A percentile compares a stretch with the other conserved stretches of the same genome.
These are phyloP conservation scores for Coemansia sp. DNA, from an alignment of 192 early-diverging fungal species.

Conservation along the genomic window DNA sequence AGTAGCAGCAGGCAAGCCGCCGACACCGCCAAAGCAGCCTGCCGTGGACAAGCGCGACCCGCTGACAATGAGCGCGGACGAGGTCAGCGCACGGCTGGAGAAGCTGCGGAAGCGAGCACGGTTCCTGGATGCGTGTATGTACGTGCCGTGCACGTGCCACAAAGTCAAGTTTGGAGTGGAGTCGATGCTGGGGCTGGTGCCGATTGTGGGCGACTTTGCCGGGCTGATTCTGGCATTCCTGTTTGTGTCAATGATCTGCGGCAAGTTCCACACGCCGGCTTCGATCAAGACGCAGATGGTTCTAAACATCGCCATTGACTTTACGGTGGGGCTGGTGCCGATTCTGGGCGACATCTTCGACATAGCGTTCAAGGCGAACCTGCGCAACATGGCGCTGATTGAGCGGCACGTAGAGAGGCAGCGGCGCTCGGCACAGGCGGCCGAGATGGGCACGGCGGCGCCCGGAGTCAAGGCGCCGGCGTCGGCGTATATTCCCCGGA, in stretches of 20 bases:
- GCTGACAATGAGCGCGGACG: conserved; percentile 8
- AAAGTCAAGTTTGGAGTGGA: conserved; percentile 41
- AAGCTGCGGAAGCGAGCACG: conserved; percentile 16
- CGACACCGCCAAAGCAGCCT: background rate
- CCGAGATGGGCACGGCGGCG: conserved; percentile 12
- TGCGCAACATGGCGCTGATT: conserved; percentile 40
- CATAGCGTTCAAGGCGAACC: conserved; percentile 45
- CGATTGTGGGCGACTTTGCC: conserved; percentile 45
- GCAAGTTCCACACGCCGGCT: conserved; percentile 24
- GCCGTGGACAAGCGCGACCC: conserved; percentile 28
- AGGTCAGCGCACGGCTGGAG: conserved; percentile 24
- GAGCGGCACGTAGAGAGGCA: conserved; percentile 21
- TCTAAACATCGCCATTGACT: conserved; percentile 44
- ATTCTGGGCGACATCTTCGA: conserved; percentile 49
- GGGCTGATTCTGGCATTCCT: conserved; percentile 26
- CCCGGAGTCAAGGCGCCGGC: conserved; percentile 1
- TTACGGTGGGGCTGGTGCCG: conserved; percentile 40
- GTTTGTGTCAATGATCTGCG: conserved; percentile 24
- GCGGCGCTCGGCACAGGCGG: background rate
- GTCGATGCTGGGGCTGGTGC: conserved; percentile 39
- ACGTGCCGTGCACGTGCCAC: conserved; percentile 36
- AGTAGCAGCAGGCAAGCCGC: background rate
- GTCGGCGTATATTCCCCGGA: conserved; percentile 14
- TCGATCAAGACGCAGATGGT: conserved; percentile 37
- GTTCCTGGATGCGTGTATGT: conserved; percentile 21